Evolutionary conservation across 148 eudicot species (phyloP), one percentile per base, ranked within the genome.

Genomic region (Persicaria tinctoria): DNA sequence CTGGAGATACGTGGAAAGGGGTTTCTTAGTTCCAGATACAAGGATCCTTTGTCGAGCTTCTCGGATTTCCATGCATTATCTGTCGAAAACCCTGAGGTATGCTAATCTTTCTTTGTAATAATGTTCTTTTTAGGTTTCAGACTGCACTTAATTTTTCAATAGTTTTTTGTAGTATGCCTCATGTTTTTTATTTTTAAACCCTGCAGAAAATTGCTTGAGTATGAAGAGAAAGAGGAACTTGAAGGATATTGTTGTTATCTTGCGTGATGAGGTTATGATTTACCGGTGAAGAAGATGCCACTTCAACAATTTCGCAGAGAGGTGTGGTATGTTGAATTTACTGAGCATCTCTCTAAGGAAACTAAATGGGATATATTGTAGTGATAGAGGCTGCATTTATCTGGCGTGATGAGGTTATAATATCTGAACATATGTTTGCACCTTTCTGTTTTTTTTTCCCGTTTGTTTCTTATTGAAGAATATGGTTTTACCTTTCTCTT

Each of bases 11-110:
- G 71, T 8, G 98, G 98, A 45, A 83, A 86, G 80, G 89, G 87
- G 51, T 78, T 92, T 72, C 78, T 95, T 53, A 91, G 91, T 62
- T 73, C 87, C 59, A 81, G 53, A 76, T 95, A 92, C 73, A 82
- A 85, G 82, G 91, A 90, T 79, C 98, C 96, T 53, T 73, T 95
- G 76, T 86, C 89, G 41, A 92, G 92, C 88, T 95, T 90, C 88
- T 77, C 81, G 46, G 88, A 86, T 73, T 90, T 95, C 70, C 97
- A 90, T 79, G 83, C 85, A 75, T 90, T 92, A 82, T 90, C 98
- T 8, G 94, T 87, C 80, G 81, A 80, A 72, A 90, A 92, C 69
- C 93, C 89, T 48, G 96, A 92, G 93, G 98, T 92, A 79, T 77
- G 57, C 45, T 78, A 46, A 76, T 50, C n/a, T n/a, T 66, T 50